Evolutionary conservation across 768 basidiomycete species (phyloP), one percentile per base, ranked within the genome.

Genomic region (Multifurca ochricompacta): DNA sequence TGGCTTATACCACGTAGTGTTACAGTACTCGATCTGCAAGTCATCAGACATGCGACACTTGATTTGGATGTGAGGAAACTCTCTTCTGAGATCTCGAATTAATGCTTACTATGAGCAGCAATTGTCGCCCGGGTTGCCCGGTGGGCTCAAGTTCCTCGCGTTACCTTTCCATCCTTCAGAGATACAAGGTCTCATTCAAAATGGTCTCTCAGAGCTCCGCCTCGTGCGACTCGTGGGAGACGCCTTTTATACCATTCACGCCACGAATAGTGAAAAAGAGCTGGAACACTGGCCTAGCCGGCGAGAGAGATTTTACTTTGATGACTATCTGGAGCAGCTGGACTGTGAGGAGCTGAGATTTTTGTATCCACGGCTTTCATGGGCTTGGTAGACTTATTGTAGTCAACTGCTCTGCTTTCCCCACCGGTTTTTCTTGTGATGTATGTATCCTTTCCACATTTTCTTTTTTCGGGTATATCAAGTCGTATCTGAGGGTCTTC

Each of bases 361-460:
- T 31, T 42, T 58, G 9, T 45, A 55, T 21, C 42, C 57, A 10
- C 27, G 27, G 31, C 34, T 43, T 10, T 42, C 47, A 3, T 58
- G 53, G 53, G 41, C 13, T 34, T 58, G 53, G 53, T 58, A 54
- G 48, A 27, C 13, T 45, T 14, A 6, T 32, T 6, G n/a, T n/a
- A n/a, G n/a, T n/a, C n/a, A n/a, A n/a, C n/a, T n/a, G n/a, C n/a
- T n/a, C n/a, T n/a, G n/a, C n/a, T n/a, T n/a, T n/a, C n/a, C n/a
- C n/a, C n/a, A n/a, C n/a, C n/a, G n/a, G n/a, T n/a, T n/a, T n/a
- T n/a, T n/a, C n/a, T n/a, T n/a, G n/a, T n/a, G n/a, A n/a, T n/a
- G n/a, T n/a, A n/a, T n/a, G n/a, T n/a, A n/a, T n/a, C n/a, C n/a
- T n/a, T n/a, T n/a, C n/a, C n/a, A n/a, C n/a, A n/a, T n/a, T n/a